Base-by-base conservation (phyloP, 371 early-diverging fungal genomes). In the Lichtheimia corymbifera region DNA sequence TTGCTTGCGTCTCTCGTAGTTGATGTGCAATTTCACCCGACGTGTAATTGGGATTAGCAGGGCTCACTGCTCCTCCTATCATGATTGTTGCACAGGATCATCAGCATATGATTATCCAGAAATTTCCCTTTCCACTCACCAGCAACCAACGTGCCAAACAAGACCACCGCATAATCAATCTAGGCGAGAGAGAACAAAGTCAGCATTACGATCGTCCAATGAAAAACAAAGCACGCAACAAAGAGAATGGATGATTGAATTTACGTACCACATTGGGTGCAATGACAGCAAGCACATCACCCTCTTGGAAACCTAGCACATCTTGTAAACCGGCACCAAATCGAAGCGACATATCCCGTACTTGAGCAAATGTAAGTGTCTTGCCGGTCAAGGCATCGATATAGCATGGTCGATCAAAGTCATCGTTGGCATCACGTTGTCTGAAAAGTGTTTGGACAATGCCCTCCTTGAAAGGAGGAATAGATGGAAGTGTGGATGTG, bases 41-140 rank as follows among this genome's bases (percentile, higher is more conserved):
- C 0, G 85, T 92, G 69, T 93, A 93, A 15, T 79, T 77, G 6
- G 93, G 90, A 60, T 93, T 95, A 40, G 87, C 90, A n/a, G 88
- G 80, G 1, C 89, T 81, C 17, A 86, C 70, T 2, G 86, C 67
- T 6, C 91, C 92, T 5, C 93, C 92, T 56, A 11, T 62, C 44
- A 57, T 35, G 28, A 28, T 25, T 35, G 14, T 12, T 17, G 25
- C 25, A 53, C 27, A 27, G 9, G 40, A 15, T 25, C 20, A 15
- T 7, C 41, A 13, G 30, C 40, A 25, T 20, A 53, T 35, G 20
- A 20, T 5, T 4, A 20, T 30, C 4, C 6, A 55, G 18, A 27
- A 24, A 25, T 43, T 17, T 56, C 15, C 18, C 24, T 11, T 3
- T 5, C 14, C 14, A 14, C 52, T 58, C 65, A 73, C 77, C 81